phyloP scores from a whole-genome alignment of 208 protist species.

The Trypanosoma theileri region DNA sequence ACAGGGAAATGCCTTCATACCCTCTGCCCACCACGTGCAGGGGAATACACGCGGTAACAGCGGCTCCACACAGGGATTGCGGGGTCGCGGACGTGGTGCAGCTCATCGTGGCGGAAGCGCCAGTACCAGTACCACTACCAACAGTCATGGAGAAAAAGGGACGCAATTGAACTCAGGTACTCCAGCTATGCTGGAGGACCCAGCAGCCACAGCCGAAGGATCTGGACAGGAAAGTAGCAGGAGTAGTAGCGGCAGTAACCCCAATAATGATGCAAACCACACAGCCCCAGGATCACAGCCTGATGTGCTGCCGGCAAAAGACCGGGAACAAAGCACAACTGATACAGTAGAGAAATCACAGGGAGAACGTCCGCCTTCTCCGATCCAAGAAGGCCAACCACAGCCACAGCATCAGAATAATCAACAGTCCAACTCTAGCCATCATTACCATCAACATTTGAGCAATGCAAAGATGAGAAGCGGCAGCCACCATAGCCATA shows the following conservation, averaged over 20 bases:
- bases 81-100: slow-evolving; percentile 14
- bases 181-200: not conserved
- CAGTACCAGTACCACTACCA: slow-evolving; percentile 12
- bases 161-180: not conserved
- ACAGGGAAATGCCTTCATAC: slow-evolving; percentile 1
- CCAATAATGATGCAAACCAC: slow-evolving; percentile 2
- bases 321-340: not conserved
- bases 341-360: not conserved
- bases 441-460: slow-evolving; percentile 15
- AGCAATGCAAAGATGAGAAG: not conserved
- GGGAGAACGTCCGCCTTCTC: too few species aligned
- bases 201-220: not conserved
- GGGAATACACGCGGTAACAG: not conserved
- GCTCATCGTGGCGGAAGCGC: slow-evolving; percentile 6
- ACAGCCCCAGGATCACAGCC: not conserved
- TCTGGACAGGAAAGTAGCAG: not conserved
- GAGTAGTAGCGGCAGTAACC: slow-evolving; percentile 15
- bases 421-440: not conserved
- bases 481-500: slow-evolving; percentile 3
- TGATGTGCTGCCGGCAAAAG: not conserved
- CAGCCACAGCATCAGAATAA: not conserved
- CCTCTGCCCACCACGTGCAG: not conserved
- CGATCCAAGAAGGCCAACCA: too few species aligned
- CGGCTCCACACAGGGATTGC: not conserved
- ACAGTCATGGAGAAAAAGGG: not conserved